A percentile compares a stretch with the other conserved stretches of the same genome.
Conservation (phyloP, 495 filamentous ascomycete species). For the Pseudomonodictys pantanalensis region DNA sequence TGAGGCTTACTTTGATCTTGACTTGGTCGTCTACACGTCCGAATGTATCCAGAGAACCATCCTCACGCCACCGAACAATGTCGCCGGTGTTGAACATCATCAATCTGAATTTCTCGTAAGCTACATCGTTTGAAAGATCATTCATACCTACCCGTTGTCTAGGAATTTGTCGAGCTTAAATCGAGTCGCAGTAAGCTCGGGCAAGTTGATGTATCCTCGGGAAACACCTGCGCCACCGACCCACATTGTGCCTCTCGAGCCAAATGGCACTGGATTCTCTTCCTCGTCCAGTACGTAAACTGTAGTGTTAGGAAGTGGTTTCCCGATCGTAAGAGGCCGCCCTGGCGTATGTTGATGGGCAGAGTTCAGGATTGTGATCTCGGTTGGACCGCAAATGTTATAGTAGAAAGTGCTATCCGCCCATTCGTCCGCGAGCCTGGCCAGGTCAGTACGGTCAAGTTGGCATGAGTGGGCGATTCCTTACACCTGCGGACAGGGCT, state of each 20-base stretch:
- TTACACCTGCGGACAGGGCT: conserved; percentile 20
- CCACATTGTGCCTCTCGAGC: conserved; percentile 21
- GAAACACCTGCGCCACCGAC: conserved; percentile 17
- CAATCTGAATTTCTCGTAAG: neutral
- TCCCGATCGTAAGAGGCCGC: conserved; percentile 16
- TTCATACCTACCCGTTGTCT: conserved; percentile 7
- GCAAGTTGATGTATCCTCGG: conserved; percentile 23
- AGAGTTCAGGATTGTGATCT: conserved; percentile 24
- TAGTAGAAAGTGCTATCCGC: conserved; percentile 18
- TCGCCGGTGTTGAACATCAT: conserved; percentile 28
- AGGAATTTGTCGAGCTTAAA: conserved; percentile 20
- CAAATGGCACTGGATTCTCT: conserved; percentile 14
- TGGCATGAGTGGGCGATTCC: neutral
- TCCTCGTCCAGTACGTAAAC: conserved; percentile 22
- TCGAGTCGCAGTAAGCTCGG: conserved; percentile 8
- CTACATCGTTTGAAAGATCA: neutral
- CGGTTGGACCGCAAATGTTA: conserved; percentile 25
- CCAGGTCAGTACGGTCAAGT: neutral
- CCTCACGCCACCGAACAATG: conserved; percentile 17
- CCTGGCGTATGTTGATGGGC: conserved; percentile 21
- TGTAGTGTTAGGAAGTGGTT: conserved; percentile 22
- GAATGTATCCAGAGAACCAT: conserved; percentile 19
- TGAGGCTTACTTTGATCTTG: conserved; percentile 17
- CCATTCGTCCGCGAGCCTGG: conserved; percentile 22
- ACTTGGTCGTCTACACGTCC: conserved; percentile 25